Base-by-base conservation (phyloP, 2,329 filamentous ascomycete genomes). In the Sporothrix inflata region DNA sequence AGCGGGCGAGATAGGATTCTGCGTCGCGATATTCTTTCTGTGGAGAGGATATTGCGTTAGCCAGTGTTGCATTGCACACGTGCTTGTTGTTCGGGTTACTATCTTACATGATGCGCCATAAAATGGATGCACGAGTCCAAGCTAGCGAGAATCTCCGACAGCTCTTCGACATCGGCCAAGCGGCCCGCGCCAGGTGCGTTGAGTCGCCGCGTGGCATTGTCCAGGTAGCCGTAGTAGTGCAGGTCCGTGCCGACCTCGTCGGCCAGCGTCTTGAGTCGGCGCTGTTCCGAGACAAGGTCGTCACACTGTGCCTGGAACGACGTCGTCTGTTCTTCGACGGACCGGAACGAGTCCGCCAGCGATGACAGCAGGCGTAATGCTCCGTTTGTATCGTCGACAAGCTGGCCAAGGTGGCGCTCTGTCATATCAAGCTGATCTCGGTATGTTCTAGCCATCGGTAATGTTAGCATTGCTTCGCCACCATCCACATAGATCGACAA, bases 161-260 rank as follows among this genome's bases (percentile, higher is more conserved):
- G 98, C 60, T 92, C 92, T 68, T 91, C 90, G 72, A 91, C 91
- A 61, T 94, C 92, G 19, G 98, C 94, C 71, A 97, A 86, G 72
- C 91, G 94, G 66, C 93, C 91, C 24, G 95, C 94, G 0, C 94
- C 94, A 0, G 96, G 94, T 0, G 94, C 94, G 83, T 98, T 98
- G 72, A 99, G 88, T 16, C 94, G 89, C 71, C 94, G 88, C 0
- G 94, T 97, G 73, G 95, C 94, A 63, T 91, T 94, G 75, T 99
- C 96, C 6, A 99, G 87, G 79, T 97, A 98, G 24, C 92, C 89
- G 80, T 99, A 99, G 81, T 97, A 98, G 78, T 94, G 91, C n/a
- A 98, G 84, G 77, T 98, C 97, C 30, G 93, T 92, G 34, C 93
- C 91, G 72, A 99, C 91, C 73, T 94, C 91, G 76, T 97, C 89